Evolutionary conservation across 164 flowering plant genomes (phyloP), one percentile per base, ranked within the genome.

Genomic region (Chloranthus sessilifolius): DNA sequence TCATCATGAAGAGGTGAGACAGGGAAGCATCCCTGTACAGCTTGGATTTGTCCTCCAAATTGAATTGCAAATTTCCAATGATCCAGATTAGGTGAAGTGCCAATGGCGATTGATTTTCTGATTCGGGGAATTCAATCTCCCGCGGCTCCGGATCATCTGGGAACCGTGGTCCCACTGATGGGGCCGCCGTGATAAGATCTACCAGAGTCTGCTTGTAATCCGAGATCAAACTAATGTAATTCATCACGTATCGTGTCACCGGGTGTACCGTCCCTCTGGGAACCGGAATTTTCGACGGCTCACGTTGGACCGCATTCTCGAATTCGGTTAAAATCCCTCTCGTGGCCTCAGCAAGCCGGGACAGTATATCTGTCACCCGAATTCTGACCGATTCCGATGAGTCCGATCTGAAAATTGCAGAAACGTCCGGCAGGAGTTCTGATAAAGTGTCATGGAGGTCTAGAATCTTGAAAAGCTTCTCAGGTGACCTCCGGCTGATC

Each of bases 221-320:
- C 2, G 88, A 76, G 10, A 83, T 88, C 65, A 80, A 61, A 50
- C 75, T 79, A 47, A 85, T 74, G 24, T 88, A 88, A 43, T 92
- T 86, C 95, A 92, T 88, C 52, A 86, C 96, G 56, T 85, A 85
- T 65, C 95, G 70, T 7, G 96, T 83, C 58, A 91, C 56, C 0
- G 96, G 95, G 50, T 88, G 98, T 47, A 91, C 64, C 0, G 92
- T 81, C 15, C 96, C 95, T 1, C 95, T 96, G 1, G 89, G 90
- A 5, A 88, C 83, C 1, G 88, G 82, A n/a, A 74, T 65, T 60
- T 20, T 65, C 0, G 92, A 80, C 0, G 82, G 79, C 56, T 91
- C 98, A 0, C 78, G 63, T 12, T 82, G 74, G 27, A 91, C 89
- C 0, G 81, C 87, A 43, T 72, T 80, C 77, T 91, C 98, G 51